Evolutionary conservation across 306 rosid genomes (phyloP).

Genomic region (Leucaena leucocephala): DNA sequence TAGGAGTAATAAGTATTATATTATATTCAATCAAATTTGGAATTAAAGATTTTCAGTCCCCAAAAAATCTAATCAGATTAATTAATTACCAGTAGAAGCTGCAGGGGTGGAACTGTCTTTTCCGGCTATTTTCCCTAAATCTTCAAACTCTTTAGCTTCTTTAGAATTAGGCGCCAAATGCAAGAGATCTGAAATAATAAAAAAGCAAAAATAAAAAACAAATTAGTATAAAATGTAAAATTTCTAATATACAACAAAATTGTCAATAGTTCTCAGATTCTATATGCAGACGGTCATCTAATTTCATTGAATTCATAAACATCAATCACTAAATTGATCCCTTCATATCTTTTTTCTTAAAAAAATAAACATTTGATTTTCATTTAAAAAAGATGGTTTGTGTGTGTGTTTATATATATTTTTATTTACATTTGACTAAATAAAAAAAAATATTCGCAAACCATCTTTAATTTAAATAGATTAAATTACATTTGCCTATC

Average conservation of each 20-base stretch:
- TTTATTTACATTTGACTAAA: too few species aligned
- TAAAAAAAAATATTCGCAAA: too few species aligned
- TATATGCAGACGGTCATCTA: too few species aligned
- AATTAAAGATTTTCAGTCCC: too few species aligned
- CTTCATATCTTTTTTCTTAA: not conserved
- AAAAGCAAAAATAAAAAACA: not conserved
- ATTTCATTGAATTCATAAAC: not conserved
- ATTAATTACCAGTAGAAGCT: not conserved
- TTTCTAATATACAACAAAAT: not conserved
- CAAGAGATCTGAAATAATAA: not conserved
- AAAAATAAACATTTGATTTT: too few species aligned
- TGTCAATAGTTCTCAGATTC: not conserved
- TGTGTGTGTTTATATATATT: too few species aligned
- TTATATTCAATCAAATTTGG: not conserved
- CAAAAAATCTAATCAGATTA: not conserved
- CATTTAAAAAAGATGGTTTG: too few species aligned
- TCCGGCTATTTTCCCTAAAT: not conserved
- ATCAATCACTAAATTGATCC: not conserved
- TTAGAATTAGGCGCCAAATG: constrained; percentile 1
- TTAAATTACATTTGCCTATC: not conserved
- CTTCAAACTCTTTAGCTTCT: not conserved
- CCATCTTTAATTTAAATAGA: too few species aligned
- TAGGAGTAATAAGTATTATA: not conserved
- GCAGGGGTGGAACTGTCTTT: not conserved
- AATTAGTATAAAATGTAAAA: not conserved